Percentiles rank a stretch among this genome's conserved stretches.
phyloP scores from a whole-genome alignment of 2,329 filamentous ascomycete species.

The Colletotrichum tamarilloi region DNA sequence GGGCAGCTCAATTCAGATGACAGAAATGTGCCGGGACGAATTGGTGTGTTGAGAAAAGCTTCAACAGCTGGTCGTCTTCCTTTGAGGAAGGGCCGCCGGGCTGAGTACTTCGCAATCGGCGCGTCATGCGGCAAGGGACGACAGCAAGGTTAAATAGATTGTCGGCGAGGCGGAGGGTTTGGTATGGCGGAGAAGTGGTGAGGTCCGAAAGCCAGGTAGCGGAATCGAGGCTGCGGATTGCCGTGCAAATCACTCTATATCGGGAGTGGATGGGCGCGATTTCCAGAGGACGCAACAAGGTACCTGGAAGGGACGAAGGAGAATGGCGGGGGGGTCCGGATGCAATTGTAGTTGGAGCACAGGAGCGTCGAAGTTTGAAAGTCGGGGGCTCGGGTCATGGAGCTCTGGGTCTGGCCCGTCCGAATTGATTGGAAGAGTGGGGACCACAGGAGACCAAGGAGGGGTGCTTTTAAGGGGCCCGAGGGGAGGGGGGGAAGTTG shows the following conservation, averaged over 20 bases:
- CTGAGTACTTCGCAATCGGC: slow-evolving; percentile 12
- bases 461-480: background rate
- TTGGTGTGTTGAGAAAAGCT: slow-evolving; percentile 4
- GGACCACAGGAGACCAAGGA: slow-evolving; percentile 15
- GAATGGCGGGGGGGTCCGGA: slow-evolving; percentile 30
- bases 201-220: slow-evolving; percentile 8
- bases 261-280: slow-evolving; percentile 6
- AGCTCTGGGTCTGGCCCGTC: slow-evolving; percentile 33
- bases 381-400: slow-evolving; percentile 30
- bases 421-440: slow-evolving; percentile 36
- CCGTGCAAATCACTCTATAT: slow-evolving; percentile 31
- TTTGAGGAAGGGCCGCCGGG: slow-evolving; percentile 11
- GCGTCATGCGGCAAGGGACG: slow-evolving; percentile 32
- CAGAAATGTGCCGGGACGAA: background rate
- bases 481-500: background rate
- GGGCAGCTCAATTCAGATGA: background rate
- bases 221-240: slow-evolving; percentile 9
- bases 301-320: slow-evolving; percentile 30
- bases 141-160: slow-evolving; percentile 24
- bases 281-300: slow-evolving; percentile 31
- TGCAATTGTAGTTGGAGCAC: slow-evolving; percentile 35
- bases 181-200: slow-evolving; percentile 4
- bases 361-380: slow-evolving; percentile 29
- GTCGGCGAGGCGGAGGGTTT: background rate
- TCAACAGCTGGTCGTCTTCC: slow-evolving; percentile 26